Evolutionary conservation across 345 rosid genomes (phyloP).

Genomic region (Sisymbrium altissimum): DNA sequence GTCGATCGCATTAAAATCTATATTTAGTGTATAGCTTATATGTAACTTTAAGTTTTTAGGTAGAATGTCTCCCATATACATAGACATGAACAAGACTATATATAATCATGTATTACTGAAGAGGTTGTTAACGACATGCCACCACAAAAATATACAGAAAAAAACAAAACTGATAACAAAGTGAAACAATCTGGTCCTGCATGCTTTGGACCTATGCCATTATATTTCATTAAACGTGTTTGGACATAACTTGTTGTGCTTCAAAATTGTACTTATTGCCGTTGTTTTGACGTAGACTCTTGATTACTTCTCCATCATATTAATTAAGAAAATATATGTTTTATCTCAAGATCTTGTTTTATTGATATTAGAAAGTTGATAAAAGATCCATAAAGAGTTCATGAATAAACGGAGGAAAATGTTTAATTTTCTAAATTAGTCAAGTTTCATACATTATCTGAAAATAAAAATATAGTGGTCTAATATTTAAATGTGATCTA

Average conservation of each 20-base stretch:
- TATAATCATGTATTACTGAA: not conserved
- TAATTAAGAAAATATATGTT: not conserved
- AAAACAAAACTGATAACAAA: not conserved
- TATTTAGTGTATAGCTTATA: not conserved
- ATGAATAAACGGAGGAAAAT: not conserved
- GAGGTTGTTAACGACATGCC: conserved; percentile 16
- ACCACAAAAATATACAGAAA: conserved; percentile 12
- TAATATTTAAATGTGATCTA: too few relatives aligned
- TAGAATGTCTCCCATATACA: not conserved
- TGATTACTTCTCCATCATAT: not conserved
- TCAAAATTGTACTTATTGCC: conserved; percentile 14
- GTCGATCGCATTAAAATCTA: not conserved
- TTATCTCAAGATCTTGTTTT: not conserved
- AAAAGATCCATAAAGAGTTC: not conserved
- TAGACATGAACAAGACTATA: not conserved
- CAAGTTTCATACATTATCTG: too few relatives aligned
- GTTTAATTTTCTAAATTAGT: too few relatives aligned
- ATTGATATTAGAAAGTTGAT: not conserved
- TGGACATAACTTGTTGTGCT: conserved; percentile 27
- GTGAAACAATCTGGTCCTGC: conserved; percentile 20
- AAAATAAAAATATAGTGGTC: too few relatives aligned
- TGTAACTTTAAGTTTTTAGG: not conserved
- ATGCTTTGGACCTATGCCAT: conserved; percentile 32
- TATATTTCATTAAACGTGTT: conserved; percentile 25
- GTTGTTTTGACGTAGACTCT: conserved; percentile 21